A percentile compares a stretch with the other conserved stretches of the same genome.
phyloP scores from a whole-genome alignment of 2,329 filamentous ascomycete genomes.

The Nigrospora osmanthi region DNA sequence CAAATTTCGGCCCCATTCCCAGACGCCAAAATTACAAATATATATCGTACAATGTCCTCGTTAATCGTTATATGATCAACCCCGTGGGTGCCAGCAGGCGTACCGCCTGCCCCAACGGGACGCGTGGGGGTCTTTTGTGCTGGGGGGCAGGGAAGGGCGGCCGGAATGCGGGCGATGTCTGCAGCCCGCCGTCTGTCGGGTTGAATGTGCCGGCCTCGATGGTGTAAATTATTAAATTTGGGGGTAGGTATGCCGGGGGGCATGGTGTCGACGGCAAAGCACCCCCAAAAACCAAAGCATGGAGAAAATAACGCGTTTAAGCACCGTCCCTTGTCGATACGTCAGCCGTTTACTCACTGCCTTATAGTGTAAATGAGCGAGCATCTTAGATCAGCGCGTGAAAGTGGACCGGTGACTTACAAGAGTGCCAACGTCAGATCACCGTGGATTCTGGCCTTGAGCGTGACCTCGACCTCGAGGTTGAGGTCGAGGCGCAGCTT shows the following conservation, averaged over 20 bases:
- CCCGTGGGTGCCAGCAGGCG: too few species aligned
- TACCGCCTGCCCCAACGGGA: too few species aligned
- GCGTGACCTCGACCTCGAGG: constrained; percentile 75
- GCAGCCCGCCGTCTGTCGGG: too few species aligned
- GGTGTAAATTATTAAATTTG: not conserved
- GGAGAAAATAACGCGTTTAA: not conserved
- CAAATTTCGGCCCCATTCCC: too few species aligned
- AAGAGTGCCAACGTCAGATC: constrained; percentile 69
- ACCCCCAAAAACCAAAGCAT: not conserved
- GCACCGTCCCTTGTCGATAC: not conserved
- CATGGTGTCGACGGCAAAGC: not conserved
- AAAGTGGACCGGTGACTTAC: constrained; percentile 27
- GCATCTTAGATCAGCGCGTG: not conserved
- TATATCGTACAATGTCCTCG: too few species aligned
- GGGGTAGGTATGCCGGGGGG: not conserved
- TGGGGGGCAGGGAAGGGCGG: too few species aligned
- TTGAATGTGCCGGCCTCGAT: not conserved
- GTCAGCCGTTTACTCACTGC: not conserved
- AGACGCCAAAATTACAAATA: too few species aligned
- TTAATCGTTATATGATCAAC: too few species aligned
- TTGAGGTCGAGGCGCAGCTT: constrained; percentile 74
- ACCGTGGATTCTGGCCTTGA: constrained; percentile 80
- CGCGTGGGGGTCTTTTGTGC: too few species aligned
- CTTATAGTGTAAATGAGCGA: not conserved
- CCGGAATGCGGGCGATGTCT: too few species aligned